A percentile compares a stretch with the other conserved stretches of the same genome.
These are phyloP conservation scores for Paramecium biaurelia DNA, from an alignment of 73 alveolate species.

Conservation along the genomic window DNA sequence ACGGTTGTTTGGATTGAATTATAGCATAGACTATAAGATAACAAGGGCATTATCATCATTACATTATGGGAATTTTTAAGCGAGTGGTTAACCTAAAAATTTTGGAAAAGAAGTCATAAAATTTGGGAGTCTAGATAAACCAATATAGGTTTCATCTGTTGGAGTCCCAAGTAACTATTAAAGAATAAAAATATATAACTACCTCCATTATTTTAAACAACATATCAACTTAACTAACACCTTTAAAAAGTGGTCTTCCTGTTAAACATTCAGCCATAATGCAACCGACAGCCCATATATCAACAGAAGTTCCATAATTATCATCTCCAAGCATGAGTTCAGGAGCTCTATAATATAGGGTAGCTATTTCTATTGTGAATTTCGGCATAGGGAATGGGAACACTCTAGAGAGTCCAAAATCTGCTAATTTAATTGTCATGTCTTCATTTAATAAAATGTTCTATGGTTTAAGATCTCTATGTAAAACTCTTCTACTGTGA, in stretches of 20 bases:
- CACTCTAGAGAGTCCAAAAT: slow-evolving; percentile 87
- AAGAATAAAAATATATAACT: neutral
- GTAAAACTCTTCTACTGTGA: slow-evolving; percentile 93
- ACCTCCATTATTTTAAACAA: slow-evolving; percentile 78
- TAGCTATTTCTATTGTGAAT: slow-evolving; percentile 86
- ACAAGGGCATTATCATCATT: neutral
- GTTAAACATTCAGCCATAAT: slow-evolving; percentile 89
- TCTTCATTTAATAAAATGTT: slow-evolving; percentile 71
- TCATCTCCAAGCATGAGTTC: slow-evolving; percentile 90
- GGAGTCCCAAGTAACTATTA: slow-evolving; percentile 56
- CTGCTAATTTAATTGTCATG: slow-evolving; percentile 79
- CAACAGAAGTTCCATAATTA: slow-evolving; percentile 84
- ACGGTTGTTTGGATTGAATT: neutral
- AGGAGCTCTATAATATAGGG: slow-evolving; percentile 97
- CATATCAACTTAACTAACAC: slow-evolving; percentile 90
- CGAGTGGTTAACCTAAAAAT: neutral
- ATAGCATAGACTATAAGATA: neutral
- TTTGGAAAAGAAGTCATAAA: slow-evolving; percentile 36
- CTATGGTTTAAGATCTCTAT: slow-evolving; percentile 95
- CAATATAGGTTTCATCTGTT: neutral
- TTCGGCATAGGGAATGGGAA: slow-evolving; percentile 77
- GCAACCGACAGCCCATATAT: slow-evolving; percentile 97
- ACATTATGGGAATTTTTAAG: neutral
- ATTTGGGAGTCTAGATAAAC: slow-evolving; percentile 6
- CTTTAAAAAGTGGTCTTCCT: slow-evolving; percentile 85